Evolutionary conservation across 2,329 filamentous ascomycete genomes (phyloP).

Genomic region (Phialemoniopsis sp.): DNA sequence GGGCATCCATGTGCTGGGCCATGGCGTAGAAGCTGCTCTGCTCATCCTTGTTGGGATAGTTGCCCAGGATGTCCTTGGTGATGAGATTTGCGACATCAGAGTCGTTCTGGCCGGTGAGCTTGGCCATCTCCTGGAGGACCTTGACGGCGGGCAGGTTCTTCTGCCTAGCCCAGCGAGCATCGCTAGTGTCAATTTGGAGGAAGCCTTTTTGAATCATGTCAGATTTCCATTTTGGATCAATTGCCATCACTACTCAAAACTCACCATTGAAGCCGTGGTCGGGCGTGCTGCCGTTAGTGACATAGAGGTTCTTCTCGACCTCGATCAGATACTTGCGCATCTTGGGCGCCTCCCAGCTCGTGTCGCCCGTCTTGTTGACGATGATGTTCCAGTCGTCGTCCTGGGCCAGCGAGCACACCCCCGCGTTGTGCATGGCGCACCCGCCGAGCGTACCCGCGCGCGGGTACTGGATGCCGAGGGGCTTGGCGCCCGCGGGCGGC

Average conservation of each 20-base stretch:
- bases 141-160: conserved; percentile 42
- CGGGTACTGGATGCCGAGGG: conserved; percentile 18
- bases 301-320: conserved; percentile 40
- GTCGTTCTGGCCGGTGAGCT: neutral
- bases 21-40: conserved; percentile 7
- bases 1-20: conserved; percentile 7
- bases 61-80: conserved; percentile 10
- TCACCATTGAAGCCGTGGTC: conserved; percentile 19
- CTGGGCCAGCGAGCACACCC: conserved; percentile 44
- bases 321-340: conserved; percentile 45
- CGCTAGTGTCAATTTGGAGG: neutral
- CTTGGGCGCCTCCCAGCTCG: conserved; percentile 40
- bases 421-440: conserved; percentile 41
- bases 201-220: neutral
- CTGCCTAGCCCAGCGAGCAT: conserved; percentile 17
- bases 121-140: conserved; percentile 30
- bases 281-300: conserved; percentile 14
- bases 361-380: conserved; percentile 41
- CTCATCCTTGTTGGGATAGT: conserved; percentile 7
- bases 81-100: conserved; percentile 5
- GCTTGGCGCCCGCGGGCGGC: conserved; percentile 10
- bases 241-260: too few relatives aligned
- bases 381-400: conserved; percentile 45
- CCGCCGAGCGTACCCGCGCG: conserved; percentile 17
- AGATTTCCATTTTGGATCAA: too few relatives aligned